A percentile compares a stretch with the other conserved stretches of the same genome.
Conservation (phyloP, 1,139 yeast genomes). For the Hansenula sp. region DNA sequence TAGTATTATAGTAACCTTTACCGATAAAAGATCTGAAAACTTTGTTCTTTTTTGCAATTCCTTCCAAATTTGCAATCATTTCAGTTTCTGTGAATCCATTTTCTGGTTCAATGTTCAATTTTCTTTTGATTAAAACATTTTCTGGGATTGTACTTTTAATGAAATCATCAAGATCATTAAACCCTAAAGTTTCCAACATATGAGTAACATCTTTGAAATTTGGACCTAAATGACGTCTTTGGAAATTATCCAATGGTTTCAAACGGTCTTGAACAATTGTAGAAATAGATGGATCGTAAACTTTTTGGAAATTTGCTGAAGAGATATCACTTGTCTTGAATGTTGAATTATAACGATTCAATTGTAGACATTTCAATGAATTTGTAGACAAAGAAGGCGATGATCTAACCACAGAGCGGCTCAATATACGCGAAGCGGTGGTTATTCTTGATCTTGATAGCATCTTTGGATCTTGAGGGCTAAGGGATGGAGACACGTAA, state of each 20-base stretch:
- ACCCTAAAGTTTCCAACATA: slow-evolving; percentile 69
- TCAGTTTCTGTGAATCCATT: slow-evolving; percentile 80
- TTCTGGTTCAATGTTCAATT: slow-evolving; percentile 58
- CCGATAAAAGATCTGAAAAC: slow-evolving; percentile 77
- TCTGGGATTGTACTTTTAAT: slow-evolving; percentile 73
- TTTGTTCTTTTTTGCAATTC: slow-evolving; percentile 72
- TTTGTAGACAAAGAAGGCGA: background rate
- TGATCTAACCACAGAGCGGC: background rate
- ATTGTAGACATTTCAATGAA: background rate
- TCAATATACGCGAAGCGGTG: background rate
- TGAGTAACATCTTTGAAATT: slow-evolving; percentile 52
- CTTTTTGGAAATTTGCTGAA: slow-evolving; percentile 16
- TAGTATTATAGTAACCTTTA: slow-evolving; percentile 90
- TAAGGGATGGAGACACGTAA: too few species aligned
- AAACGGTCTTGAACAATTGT: slow-evolving; percentile 11
- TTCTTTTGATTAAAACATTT: slow-evolving; percentile 66
- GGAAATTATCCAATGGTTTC: slow-evolving; percentile 68
- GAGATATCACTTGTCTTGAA: slow-evolving; percentile 17
- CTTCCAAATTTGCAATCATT: slow-evolving; percentile 65
- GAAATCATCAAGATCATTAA: slow-evolving; percentile 65
- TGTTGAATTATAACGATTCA: background rate
- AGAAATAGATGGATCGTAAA: slow-evolving; percentile 16
- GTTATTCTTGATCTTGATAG: background rate
- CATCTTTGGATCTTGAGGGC: too few species aligned
- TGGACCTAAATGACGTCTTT: slow-evolving; percentile 91